Conservation (phyloP, 441 rosid species). For the Capsella rubella region DNA sequence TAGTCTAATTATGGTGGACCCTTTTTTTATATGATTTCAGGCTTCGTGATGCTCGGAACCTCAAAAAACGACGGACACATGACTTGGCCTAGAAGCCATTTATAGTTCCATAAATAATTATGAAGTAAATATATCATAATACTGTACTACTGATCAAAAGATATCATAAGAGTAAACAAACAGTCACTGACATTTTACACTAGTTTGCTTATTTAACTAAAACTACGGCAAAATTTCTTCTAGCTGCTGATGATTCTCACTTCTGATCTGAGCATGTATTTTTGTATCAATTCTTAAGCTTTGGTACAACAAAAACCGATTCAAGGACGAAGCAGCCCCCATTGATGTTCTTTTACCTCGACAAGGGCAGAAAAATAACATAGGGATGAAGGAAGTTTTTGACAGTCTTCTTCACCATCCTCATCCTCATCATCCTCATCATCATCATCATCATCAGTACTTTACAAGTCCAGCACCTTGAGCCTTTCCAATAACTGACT, state of each 20-base stretch:
- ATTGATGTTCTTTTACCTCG: slow-evolving; percentile 19
- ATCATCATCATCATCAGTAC: slow-evolving; percentile 24
- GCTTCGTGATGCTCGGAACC: no score
- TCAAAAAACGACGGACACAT: background rate
- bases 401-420: slow-evolving; percentile 17
- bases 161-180: background rate
- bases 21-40: no score
- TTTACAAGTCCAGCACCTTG: slow-evolving; percentile 58
- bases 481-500: slow-evolving; percentile 70
- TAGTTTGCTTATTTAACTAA: slow-evolving; percentile 11
- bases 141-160: background rate
- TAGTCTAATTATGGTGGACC: no score
- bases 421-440: background rate
- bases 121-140: background rate
- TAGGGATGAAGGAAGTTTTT: background rate
- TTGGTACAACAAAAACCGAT: slow-evolving; percentile 22
- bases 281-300: background rate
- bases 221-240: slow-evolving; percentile 30
- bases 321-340: slow-evolving; percentile 17
- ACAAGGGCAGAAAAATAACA: background rate
- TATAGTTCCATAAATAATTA: background rate
- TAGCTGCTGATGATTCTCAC: background rate
- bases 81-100: slow-evolving; percentile 8
- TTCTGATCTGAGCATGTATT: background rate
- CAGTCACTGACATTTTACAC: background rate